phyloP scores from a whole-genome alignment of 192 early-diverging fungal species.

The Diversispora eburnea region DNA sequence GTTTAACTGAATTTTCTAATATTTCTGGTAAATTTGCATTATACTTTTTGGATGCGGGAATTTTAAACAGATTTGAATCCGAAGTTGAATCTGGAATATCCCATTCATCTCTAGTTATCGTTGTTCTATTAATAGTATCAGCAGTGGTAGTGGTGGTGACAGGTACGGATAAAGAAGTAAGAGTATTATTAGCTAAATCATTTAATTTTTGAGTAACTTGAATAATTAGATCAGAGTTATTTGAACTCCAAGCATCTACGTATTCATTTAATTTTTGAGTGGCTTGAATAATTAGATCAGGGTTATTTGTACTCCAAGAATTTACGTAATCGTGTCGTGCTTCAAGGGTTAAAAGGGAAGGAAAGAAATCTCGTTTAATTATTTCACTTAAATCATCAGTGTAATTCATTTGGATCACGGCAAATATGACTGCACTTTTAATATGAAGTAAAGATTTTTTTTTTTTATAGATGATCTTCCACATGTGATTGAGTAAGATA shows the following conservation, averaged over 20 bases:
- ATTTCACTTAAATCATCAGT: slow-evolving; percentile 69
- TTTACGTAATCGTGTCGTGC: slow-evolving; percentile 48
- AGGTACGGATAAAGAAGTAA: too few relatives aligned
- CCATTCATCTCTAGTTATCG: too few relatives aligned
- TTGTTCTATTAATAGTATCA: too few relatives aligned
- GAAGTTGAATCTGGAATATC: too few relatives aligned
- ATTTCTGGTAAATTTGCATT: background rate
- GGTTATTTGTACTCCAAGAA: slow-evolving; percentile 36
- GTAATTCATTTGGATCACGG: slow-evolving; percentile 37
- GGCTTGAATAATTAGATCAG: slow-evolving; percentile 32
- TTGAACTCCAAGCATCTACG: slow-evolving; percentile 32
- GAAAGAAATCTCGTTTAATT: slow-evolving; percentile 83
- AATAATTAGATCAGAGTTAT: slow-evolving; percentile 33
- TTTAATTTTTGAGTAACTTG: slow-evolving; percentile 35
- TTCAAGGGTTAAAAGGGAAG: slow-evolving; percentile 60
- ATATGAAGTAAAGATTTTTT: too few relatives aligned
- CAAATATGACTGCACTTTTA: too few relatives aligned
- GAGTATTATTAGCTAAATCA: slow-evolving; percentile 29
- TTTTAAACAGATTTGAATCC: too few relatives aligned
- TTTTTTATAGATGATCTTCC: too few relatives aligned
- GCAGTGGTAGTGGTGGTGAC: too few relatives aligned
- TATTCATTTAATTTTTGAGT: slow-evolving; percentile 36
- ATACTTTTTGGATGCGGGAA: too few relatives aligned
- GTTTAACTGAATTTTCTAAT: slow-evolving; percentile 11
- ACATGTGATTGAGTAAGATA: too few relatives aligned